Evolutionary conservation across 306 rosid species (phyloP), one percentile per base, ranked within the genome.

Genomic region (Echinosophora koreensis): DNA sequence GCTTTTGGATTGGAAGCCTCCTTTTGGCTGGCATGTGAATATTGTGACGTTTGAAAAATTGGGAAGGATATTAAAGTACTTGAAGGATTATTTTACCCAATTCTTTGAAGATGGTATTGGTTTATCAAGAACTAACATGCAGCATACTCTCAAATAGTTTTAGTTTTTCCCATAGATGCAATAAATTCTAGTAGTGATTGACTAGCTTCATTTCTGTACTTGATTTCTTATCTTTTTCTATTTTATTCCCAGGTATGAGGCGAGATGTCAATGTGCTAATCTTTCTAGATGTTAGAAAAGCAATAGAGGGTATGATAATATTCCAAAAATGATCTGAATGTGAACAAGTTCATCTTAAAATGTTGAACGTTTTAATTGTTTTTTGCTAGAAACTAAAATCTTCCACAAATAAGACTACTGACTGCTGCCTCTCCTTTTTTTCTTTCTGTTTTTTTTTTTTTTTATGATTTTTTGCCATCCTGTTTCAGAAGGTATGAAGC

Each of bases 401-500:
- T 51, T 8, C 49, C 44, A 55, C 18, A 50, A 35, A 82, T 10
- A 32, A 64, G 59, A 12, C 41, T 69, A 42, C 12, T 69, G 17
- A 84, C 72, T 61, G 30, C 38, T 18, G 1, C 17, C 16, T 63
- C 5, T 50, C 9, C 47, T 37, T 6, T 76, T 0, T 4, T 60
- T 64, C 32, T 30, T 30, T 30, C 32, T 30, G n/a, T 30, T 30
- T 2, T 30, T 30, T 3, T 30, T 30, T 30, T 30, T 30, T 30
- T 30, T 30, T 1, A 2, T 30, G 2, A 2, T 10, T 22, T 54
- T 73, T 35, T 54, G 44, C 27, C 4, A 38, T 78, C 70, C 63
- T 39, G 73, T 80, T 83, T 46, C 91, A 90, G 98, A 92, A 57
- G 97, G 97, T 38, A 88, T 90, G 93, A 95, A 92, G 92, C 87